These are phyloP conservation scores for Tillandsia leiboldiana DNA, from an alignment of 176 grass and related monocot species.

Conservation along the genomic window DNA sequence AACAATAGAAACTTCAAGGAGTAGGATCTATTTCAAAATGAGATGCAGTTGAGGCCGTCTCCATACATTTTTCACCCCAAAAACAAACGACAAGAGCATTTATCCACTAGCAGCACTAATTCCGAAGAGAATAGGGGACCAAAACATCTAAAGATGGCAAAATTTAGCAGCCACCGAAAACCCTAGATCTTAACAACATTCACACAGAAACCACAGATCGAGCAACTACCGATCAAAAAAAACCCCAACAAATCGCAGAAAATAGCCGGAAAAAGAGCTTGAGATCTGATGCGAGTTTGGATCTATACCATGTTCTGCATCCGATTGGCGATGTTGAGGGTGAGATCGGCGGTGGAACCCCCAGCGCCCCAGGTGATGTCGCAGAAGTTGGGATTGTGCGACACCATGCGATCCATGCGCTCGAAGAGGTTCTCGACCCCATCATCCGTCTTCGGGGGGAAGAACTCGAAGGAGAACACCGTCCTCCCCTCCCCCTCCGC, in stretches of 20 bases:
- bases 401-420: conserved; percentile 86
- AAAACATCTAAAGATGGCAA: not conserved
- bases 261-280: not conserved
- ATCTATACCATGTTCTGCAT: conserved; percentile 84
- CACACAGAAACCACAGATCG: not conserved
- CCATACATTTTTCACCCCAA: too few relatives aligned
- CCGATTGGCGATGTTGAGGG: conserved; percentile 71
- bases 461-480: conserved; percentile 87
- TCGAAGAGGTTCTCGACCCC: conserved; percentile 89
- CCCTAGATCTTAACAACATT: not conserved
- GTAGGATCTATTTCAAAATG: too few relatives aligned
- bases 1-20: too few relatives aligned
- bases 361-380: conserved; percentile 96
- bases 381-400: conserved; percentile 70
- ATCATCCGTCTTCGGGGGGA: conserved; percentile 82
- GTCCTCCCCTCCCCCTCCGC: conserved; percentile 41
- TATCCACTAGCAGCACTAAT: too few relatives aligned
- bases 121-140: not conserved
- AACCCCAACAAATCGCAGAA: not conserved
- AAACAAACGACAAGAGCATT: too few relatives aligned
- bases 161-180: not conserved
- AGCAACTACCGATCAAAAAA: not conserved
- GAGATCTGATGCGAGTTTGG: not conserved
- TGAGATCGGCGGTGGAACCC: conserved; percentile 83
- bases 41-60: too few relatives aligned